phyloP scores from a whole-genome alignment of 192 early-diverging fungal genomes.

The Chytriomyces sp. region DNA sequence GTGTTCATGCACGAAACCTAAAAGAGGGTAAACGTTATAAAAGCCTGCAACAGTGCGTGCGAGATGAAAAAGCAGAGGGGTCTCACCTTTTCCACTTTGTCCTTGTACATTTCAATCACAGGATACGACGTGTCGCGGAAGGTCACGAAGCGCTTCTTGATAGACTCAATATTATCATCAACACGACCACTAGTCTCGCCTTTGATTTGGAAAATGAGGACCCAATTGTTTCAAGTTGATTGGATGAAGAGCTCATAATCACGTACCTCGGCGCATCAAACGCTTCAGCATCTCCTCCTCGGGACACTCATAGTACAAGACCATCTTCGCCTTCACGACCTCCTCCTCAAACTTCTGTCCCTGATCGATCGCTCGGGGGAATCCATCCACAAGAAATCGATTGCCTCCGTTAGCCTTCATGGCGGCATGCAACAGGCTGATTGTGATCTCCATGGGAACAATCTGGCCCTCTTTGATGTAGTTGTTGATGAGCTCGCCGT shows the following conservation, averaged over 20 bases:
- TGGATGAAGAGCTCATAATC: constrained; percentile 8
- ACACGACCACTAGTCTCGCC: constrained; percentile 88
- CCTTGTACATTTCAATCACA: constrained; percentile 82
- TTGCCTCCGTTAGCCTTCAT: constrained; percentile 71
- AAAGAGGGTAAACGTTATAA: constrained; percentile 2
- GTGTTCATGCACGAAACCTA: constrained; percentile 57
- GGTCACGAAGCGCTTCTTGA: constrained; percentile 90
- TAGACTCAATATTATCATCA: constrained; percentile 96
- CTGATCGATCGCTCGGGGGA: constrained; percentile 93
- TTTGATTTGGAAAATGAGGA: constrained; percentile 8
- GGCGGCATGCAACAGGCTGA: constrained; percentile 84
- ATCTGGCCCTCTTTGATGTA: constrained; percentile 94
- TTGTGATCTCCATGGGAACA: constrained; percentile 95
- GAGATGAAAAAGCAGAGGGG: background rate
- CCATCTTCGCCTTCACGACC: constrained; percentile 69
- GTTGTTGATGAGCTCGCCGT: constrained; percentile 88
- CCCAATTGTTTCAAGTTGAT: background rate
- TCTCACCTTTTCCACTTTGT: constrained; percentile 79
- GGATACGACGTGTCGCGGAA: constrained; percentile 88
- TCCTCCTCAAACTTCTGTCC: constrained; percentile 90
- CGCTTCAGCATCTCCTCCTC: constrained; percentile 90
- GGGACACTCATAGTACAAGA: constrained; percentile 94
- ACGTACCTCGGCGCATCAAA: constrained; percentile 80
- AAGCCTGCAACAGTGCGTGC: background rate
- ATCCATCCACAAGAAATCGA: constrained; percentile 95